Conservation (phyloP, 2,329 filamentous ascomycete species). For the Colletotrichum paranaense region DNA sequence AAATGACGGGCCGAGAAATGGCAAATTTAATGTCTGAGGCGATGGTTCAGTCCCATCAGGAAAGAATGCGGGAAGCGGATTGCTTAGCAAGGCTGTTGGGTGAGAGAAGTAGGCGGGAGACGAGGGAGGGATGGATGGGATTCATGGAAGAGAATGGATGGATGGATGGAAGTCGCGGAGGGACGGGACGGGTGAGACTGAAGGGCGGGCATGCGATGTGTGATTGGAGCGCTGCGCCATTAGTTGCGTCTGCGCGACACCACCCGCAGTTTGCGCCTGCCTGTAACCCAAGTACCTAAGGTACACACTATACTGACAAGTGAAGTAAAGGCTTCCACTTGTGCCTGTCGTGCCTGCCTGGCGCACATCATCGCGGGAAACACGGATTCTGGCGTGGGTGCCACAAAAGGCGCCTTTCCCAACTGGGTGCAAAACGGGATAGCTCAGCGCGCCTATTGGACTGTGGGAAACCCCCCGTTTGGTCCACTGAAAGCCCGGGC, state of each 20-base stretch:
- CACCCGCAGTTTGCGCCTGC: not conserved
- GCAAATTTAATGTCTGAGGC: constrained; percentile 1
- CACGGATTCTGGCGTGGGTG: not conserved
- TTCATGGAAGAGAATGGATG: constrained; percentile 10
- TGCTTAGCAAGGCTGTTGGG: not conserved
- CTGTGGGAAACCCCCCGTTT: constrained; percentile 15
- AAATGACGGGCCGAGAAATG: not conserved
- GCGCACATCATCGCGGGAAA: constrained; percentile 12
- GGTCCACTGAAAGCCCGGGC: constrained; percentile 21
- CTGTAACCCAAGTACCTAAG: not conserved
- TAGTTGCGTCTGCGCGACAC: constrained; percentile 11
- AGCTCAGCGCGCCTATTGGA: not conserved
- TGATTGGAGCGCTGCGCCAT: constrained; percentile 25
- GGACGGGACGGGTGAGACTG: constrained; percentile 17
- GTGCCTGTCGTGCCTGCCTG: not conserved
- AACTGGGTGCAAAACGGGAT: constrained; percentile 9
- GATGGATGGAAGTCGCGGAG: constrained; percentile 9
- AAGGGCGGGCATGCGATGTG: not conserved
- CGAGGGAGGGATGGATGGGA: not conserved
- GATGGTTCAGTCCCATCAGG: constrained; percentile 1
- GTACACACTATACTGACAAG: not conserved
- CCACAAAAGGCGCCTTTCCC: constrained; percentile 9
- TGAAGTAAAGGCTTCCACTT: constrained; percentile 1
- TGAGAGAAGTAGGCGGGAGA: not conserved
- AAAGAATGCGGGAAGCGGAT: constrained; percentile 9